Base-by-base conservation (phyloP, 1,284 basidiomycete species). In the Cryptococcus amylolentus region DNA sequence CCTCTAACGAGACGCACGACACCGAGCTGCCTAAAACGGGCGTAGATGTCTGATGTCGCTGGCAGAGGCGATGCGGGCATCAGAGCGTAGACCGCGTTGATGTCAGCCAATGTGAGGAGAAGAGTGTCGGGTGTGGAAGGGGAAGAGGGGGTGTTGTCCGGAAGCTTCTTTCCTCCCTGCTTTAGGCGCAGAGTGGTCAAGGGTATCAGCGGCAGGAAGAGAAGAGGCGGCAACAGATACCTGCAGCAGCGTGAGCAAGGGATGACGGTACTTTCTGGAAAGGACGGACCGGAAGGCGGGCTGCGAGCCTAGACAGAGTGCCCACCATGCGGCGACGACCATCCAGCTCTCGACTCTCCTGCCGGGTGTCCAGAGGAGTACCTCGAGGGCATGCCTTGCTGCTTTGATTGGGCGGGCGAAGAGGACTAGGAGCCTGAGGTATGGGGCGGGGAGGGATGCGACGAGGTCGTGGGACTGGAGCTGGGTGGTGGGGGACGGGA, bases 251-350 rank as follows among this genome's bases (percentile, higher is more conserved):
- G 20, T 50, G 16, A 50, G 49, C 49, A 18, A 18, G 10, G 5
- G 26, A 9, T 8, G 14, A 28, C n/a, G 10, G 44, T 14, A 10
- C 6, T 18, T 28, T 23, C 3, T 23, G 23, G 23, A 14, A 6
- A 20, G 5, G 20, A 78, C 82, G 58, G 58, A 87, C 86, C 81
- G 82, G 63, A 89, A 77, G 7, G 79, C 78, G 16, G 79, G 74
- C 23, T 82, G 81, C 2, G 83, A 77, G 27, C 86, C 80, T 41
- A 91, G 78, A 75, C 88, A 90, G n/a, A 85, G 37, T 0, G 82
- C 82, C 88, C 89, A 93, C 88, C 88, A 91, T 0, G 71, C 71
- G 0, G 81, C 85, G 28, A 93, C 73, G 0, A 83, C 72, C 2
- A 91, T 81, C 80, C 83, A 88, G 62, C 84, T 84, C 55, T 88